These are phyloP conservation scores for Claviceps arundinis DNA, from an alignment of 2,329 filamentous ascomycete genomes.

Conservation along the genomic window DNA sequence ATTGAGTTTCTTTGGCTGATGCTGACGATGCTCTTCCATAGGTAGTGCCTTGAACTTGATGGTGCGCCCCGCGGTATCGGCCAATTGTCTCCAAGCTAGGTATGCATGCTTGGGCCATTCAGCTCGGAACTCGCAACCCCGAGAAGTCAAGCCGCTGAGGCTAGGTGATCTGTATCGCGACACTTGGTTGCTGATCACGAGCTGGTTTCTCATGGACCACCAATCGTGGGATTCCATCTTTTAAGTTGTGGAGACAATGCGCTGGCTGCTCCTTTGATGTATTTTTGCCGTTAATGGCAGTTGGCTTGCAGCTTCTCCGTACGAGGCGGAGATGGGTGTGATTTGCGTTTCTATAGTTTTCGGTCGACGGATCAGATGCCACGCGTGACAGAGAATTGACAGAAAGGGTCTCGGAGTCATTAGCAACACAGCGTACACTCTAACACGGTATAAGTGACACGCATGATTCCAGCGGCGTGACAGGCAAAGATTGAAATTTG, in stretches of 20 bases:
- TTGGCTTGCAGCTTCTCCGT: neutral
- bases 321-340: neutral
- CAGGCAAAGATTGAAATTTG: neutral
- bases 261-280: neutral
- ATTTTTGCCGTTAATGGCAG: slow-evolving; percentile 1
- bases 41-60: neutral
- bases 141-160: neutral
- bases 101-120: too few species aligned
- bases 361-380: neutral
- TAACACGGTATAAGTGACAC: neutral
- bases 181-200: neutral
- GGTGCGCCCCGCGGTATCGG: neutral
- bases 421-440: too few species aligned
- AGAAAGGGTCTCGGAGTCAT: neutral
- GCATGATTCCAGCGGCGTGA: neutral
- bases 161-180: neutral
- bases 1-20: neutral
- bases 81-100: neutral
- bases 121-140: neutral
- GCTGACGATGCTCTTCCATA: neutral
- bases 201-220: neutral
- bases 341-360: neutral
- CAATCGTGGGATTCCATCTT: neutral
- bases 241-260: neutral
- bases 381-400: too few species aligned